A percentile compares a stretch with the other conserved stretches of the same genome.
phyloP scores from a whole-genome alignment of 2,329 filamentous ascomycete species.

The Epichloe sp. region DNA sequence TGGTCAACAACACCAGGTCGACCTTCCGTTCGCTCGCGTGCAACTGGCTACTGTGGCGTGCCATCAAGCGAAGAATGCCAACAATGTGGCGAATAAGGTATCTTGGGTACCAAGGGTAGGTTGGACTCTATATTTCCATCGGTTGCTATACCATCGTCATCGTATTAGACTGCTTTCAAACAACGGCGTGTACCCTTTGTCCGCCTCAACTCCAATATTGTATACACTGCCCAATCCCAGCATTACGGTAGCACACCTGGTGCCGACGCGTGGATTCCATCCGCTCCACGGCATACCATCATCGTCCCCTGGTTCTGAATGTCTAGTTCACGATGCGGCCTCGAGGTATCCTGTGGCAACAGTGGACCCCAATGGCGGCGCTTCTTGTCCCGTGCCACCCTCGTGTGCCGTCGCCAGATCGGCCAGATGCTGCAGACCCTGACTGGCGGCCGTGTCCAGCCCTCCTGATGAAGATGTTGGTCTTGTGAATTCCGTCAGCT shows the following conservation, averaged over 20 bases:
- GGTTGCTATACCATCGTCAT: too few relatives aligned
- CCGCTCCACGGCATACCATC: too few relatives aligned
- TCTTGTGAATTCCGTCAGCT: slow-evolving; percentile 21
- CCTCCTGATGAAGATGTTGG: slow-evolving; percentile 19
- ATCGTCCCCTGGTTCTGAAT: too few relatives aligned
- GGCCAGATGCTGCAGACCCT: slow-evolving; percentile 47
- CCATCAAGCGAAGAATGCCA: background rate
- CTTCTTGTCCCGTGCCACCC: slow-evolving; percentile 18
- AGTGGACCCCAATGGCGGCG: slow-evolving; percentile 18
- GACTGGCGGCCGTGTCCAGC: slow-evolving; percentile 30
- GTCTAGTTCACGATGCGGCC: slow-evolving; percentile 1
- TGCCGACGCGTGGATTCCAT: too few relatives aligned
- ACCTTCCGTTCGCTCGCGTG: too few relatives aligned
- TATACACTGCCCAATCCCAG: background rate
- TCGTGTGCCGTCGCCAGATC: slow-evolving; percentile 38
- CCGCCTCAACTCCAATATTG: background rate
- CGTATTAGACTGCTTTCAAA: too few relatives aligned
- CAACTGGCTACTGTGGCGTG: background rate
- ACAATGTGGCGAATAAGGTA: background rate
- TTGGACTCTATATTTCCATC: too few relatives aligned
- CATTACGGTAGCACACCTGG: too few relatives aligned
- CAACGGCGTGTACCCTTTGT: too few relatives aligned
- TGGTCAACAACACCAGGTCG: too few relatives aligned
- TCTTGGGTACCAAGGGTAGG: too few relatives aligned
- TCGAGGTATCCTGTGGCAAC: slow-evolving; percentile 24